Percentiles rank a stretch among this genome's conserved stretches.
Conservation (phyloP, 164 flowering plant species). For the Santalum album region DNA sequence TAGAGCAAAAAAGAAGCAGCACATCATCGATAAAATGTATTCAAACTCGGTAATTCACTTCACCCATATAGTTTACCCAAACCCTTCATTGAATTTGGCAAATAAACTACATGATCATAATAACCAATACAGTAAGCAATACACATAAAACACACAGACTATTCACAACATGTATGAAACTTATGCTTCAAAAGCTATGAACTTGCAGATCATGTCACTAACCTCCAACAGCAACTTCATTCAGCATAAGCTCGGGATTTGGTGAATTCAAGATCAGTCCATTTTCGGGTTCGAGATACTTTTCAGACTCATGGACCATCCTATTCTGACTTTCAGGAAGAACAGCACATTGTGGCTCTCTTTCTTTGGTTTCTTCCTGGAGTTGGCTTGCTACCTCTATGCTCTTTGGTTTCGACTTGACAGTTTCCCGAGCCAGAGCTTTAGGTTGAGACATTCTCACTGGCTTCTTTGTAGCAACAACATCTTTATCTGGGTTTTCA, state of each 20-base stretch:
- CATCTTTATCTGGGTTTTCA: slow-evolving; percentile 18
- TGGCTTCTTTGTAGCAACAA: slow-evolving; percentile 22
- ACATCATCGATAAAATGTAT: no score
- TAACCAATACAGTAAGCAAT: not conserved
- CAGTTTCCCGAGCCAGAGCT: slow-evolving; percentile 29
- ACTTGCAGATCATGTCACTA: slow-evolving; percentile 10
- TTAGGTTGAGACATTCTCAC: slow-evolving; percentile 38
- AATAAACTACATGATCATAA: not conserved
- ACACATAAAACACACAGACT: slow-evolving; percentile 9
- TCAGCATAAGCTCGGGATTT: no score
- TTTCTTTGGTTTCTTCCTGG: slow-evolving; percentile 10
- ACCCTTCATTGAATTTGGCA: not conserved
- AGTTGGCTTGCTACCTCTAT: slow-evolving; percentile 8
- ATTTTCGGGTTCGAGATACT: not conserved
- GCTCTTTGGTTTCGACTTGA: slow-evolving; percentile 22
- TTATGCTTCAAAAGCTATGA: not conserved
- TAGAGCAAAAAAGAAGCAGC: no score
- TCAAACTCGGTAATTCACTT: no score
- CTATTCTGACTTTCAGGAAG: slow-evolving; percentile 14
- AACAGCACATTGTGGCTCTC: slow-evolving; percentile 1
- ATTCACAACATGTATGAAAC: slow-evolving; percentile 30
- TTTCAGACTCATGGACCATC: slow-evolving; percentile 6
- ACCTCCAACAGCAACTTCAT: no score
- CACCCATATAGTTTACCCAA: no score
- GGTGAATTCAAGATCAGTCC: slow-evolving; percentile 6